Evolutionary conservation across 2,329 filamentous ascomycete genomes (phyloP), one percentile per base, ranked within the genome.

Genomic region (Aspergillus sp.): DNA sequence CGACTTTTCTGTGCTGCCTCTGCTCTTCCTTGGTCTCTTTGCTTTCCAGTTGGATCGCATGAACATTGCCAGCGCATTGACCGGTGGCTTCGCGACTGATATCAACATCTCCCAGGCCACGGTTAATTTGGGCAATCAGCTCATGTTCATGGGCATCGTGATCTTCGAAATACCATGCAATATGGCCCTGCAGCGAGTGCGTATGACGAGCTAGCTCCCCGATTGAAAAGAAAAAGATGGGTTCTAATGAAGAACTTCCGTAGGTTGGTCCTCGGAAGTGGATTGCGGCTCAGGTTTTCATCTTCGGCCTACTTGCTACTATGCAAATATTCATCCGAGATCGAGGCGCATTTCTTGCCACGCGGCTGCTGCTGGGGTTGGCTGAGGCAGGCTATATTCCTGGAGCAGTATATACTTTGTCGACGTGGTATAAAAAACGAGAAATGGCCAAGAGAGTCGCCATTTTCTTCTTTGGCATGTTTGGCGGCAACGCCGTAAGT

Each of bases 41-140:
- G 73, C 72, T 3, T 58, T 76, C 1, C 58, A 75, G 1, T 69
- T 74, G 40, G 73, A 76, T 48, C 69, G 73, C 29, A 74, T 74
- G 70, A 75, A 75, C 48, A 59, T 75, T 5, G 71, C 70, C n/a
- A 73, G 70, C 50, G 73, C 73, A 8, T 59, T 75, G 1, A 75
- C 73, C 0, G 71, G 63, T 9, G 70, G 71, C 2, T 74, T 75
- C 46, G 68, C 69, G 1, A 56, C 57, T 7, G 64, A 71, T 38
- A 70, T 74, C 40, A 8, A 19, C 4, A 19, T 39, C n/a, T 19
- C n/a, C 19, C 36, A 39, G 36, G 19, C n/a, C 3, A 39, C 36
- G 6, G 27, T 39, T 9, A 39, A 39, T 9, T 3, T 39, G 36
- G 36, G 36, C 3, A 28, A 39, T 3, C 36, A 39, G 6, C n/a